Conservation (phyloP, 2,329 filamentous ascomycete species). For the Arachnopeziza araneosa region DNA sequence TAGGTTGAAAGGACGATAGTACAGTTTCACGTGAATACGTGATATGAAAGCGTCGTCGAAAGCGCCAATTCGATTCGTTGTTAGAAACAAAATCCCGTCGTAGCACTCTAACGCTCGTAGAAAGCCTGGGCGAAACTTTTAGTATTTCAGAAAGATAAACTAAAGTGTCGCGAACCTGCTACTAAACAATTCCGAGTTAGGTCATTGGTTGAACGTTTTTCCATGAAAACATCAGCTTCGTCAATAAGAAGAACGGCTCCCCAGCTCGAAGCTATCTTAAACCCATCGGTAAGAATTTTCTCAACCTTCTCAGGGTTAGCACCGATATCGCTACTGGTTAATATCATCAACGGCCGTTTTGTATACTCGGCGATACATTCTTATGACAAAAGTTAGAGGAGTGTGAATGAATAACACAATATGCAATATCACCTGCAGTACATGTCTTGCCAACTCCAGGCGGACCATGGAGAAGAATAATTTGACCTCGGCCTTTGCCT, state of each 20-base stretch:
- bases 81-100: constrained; percentile 38
- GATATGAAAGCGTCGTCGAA: constrained; percentile 37
- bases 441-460: constrained; percentile 22
- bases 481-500: constrained; percentile 21
- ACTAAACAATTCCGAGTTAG: constrained; percentile 33
- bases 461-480: constrained; percentile 20
- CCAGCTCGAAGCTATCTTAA: constrained; percentile 46
- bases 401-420: too few species aligned
- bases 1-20: constrained; percentile 26
- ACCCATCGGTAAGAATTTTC: constrained; percentile 40
- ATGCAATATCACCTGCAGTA: neutral
- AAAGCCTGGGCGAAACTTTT: constrained; percentile 22
- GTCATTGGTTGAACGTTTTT: constrained; percentile 28
- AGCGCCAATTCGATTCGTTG: constrained; percentile 35
- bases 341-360: constrained; percentile 17
- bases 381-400: too few species aligned
- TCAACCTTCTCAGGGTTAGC: constrained; percentile 40
- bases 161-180: constrained; percentile 12
- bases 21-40: constrained; percentile 33
- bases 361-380: constrained; percentile 26
- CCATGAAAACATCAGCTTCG: constrained; percentile 47
- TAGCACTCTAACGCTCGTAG: constrained; percentile 39
- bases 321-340: constrained; percentile 46
- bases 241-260: constrained; percentile 46
- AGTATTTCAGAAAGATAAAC: neutral